Conservation (phyloP, 2,329 filamentous ascomycete genomes). For the Chrysosporium queenslandicum region DNA sequence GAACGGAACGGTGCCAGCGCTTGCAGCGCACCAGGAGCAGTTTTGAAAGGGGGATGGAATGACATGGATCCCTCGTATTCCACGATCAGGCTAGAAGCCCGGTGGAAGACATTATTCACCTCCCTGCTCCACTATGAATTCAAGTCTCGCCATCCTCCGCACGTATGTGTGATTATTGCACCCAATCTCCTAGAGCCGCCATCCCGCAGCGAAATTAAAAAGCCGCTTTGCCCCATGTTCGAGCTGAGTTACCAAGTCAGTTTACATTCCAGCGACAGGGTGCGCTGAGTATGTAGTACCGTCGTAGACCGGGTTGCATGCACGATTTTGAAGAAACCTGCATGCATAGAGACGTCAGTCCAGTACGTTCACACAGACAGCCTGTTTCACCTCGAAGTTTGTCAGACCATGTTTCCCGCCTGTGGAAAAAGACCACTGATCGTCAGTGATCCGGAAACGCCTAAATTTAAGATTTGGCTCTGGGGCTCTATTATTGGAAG, state of each 20-base stretch:
- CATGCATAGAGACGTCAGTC: neutral
- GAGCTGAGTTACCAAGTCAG: neutral
- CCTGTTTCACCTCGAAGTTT: slow-evolving; percentile 4
- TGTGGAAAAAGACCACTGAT: neutral
- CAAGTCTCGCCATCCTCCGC: too few species aligned
- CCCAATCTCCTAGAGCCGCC: neutral
- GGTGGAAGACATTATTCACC: neutral
- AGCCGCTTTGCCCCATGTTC: neutral
- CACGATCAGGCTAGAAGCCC: slow-evolving; percentile 2
- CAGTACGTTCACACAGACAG: neutral
- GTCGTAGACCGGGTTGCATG: neutral
- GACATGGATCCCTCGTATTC: slow-evolving; percentile 7
- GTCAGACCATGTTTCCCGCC: slow-evolving; percentile 3
- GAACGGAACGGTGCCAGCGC: too few species aligned
- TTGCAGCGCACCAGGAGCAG: neutral
- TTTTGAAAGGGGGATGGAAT: neutral
- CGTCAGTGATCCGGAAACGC: neutral
- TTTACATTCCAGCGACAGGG: neutral
- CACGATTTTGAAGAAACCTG: neutral
- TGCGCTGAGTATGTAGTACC: neutral
- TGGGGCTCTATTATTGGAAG: slow-evolving; percentile 4
- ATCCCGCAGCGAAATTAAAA: neutral
- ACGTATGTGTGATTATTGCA: neutral
- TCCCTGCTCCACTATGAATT: neutral
- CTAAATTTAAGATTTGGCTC: neutral